These are phyloP conservation scores for Cystofilobasidium bisporidii DNA, from an alignment of 768 basidiomycete species.

Conservation along the genomic window DNA sequence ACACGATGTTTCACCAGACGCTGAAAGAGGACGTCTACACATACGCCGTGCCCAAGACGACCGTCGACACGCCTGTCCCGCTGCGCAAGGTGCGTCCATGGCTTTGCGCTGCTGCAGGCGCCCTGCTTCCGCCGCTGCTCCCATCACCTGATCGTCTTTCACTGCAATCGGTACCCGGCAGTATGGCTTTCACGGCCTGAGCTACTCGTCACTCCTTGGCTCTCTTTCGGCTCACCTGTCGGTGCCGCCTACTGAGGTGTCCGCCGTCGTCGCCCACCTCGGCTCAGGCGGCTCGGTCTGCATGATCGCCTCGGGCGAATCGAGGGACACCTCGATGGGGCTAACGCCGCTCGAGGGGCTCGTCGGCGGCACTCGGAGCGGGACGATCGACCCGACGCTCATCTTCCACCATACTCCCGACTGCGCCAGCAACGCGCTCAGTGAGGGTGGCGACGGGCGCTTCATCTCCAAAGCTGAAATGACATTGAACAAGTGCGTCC, in stretches of 20 bases:
- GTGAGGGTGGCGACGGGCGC: slow-evolving; percentile 49
- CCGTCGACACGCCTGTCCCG: slow-evolving; percentile 55
- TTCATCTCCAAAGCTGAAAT: slow-evolving; percentile 43
- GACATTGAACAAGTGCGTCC: slow-evolving; percentile 42
- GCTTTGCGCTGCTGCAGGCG: too few species aligned
- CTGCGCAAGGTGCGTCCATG: slow-evolving; percentile 50
- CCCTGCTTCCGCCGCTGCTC: neutral
- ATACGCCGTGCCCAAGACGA: slow-evolving; percentile 54
- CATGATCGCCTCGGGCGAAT: slow-evolving; percentile 60
- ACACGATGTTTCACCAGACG: slow-evolving; percentile 68
- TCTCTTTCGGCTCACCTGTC: slow-evolving; percentile 53
- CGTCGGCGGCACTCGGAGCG: slow-evolving; percentile 78
- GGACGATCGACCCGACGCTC: slow-evolving; percentile 71
- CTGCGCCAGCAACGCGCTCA: slow-evolving; percentile 42
- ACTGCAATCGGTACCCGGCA: slow-evolving; percentile 8
- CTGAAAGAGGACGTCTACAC: slow-evolving; percentile 66
- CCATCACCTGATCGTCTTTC: neutral
- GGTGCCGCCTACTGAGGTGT: slow-evolving; percentile 50
- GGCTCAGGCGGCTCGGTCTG: slow-evolving; percentile 85
- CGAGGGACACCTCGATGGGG: slow-evolving; percentile 77
- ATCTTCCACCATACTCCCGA: slow-evolving; percentile 69
- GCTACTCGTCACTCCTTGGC: slow-evolving; percentile 54
- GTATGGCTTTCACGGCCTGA: slow-evolving; percentile 79
- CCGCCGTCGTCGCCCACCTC: slow-evolving; percentile 73
- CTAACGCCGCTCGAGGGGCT: slow-evolving; percentile 75